These are phyloP conservation scores for Hanseniaspora thailandica DNA, from an alignment of 805 yeast species.

Conservation along the genomic window DNA sequence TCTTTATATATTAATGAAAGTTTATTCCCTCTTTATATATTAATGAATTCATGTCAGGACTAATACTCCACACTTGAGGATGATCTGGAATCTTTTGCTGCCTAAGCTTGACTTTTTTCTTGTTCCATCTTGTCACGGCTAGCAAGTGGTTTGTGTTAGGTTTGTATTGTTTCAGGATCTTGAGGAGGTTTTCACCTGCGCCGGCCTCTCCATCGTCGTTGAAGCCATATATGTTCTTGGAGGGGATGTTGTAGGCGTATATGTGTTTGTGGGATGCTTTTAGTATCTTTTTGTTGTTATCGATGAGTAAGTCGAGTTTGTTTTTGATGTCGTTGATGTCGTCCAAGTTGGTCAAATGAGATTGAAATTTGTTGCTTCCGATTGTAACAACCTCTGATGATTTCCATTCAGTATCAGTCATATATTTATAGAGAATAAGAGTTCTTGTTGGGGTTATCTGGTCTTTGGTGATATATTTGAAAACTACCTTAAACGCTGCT, in stretches of 20 bases:
- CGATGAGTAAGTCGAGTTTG: conserved; percentile 34
- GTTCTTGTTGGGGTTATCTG: background rate
- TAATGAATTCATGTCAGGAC: background rate
- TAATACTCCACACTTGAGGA: conserved; percentile 1
- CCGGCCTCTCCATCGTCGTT: conserved; percentile 67
- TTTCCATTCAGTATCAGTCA: conserved; percentile 27
- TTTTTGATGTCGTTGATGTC: conserved; percentile 34
- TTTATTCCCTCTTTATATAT: background rate
- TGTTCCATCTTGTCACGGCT: conserved; percentile 13
- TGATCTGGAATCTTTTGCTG: conserved; percentile 14
- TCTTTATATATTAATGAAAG: background rate
- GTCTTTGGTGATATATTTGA: background rate
- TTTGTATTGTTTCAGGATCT: conserved; percentile 34
- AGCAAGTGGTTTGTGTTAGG: background rate
- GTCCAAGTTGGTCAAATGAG: conserved; percentile 37
- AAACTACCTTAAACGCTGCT: background rate
- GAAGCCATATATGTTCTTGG: conserved; percentile 32
- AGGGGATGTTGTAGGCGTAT: conserved; percentile 37
- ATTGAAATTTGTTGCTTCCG: conserved; percentile 58
- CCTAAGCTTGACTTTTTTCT: conserved; percentile 11
- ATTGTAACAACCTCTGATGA: conserved; percentile 34
- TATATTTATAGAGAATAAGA: background rate
- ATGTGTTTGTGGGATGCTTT: conserved; percentile 65
- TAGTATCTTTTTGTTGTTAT: conserved; percentile 36
- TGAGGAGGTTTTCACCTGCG: conserved; percentile 51